Percentiles rank a stretch among this genome's conserved stretches.
These are phyloP conservation scores for Plectosphaerella plurivora DNA, from an alignment of 2,329 filamentous ascomycete species.

Conservation along the genomic window DNA sequence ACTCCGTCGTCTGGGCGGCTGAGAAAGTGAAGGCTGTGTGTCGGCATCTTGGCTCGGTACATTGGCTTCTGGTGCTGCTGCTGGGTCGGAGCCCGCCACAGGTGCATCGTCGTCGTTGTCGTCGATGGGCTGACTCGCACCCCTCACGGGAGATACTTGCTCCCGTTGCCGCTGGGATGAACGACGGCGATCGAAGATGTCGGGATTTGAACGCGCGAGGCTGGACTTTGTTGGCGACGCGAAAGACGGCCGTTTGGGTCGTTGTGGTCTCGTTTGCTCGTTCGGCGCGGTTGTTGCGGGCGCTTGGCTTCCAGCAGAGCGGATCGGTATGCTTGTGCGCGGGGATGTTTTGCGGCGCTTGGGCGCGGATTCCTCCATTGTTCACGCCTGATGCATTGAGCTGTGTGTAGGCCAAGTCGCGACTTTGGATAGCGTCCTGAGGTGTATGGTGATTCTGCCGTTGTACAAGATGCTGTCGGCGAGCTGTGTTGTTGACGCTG, in stretches of 20 bases:
- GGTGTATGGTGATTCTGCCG: neutral
- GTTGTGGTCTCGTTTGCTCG: constrained; percentile 14
- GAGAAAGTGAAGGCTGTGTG: neutral
- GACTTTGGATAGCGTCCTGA: no score
- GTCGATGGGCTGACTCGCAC: neutral
- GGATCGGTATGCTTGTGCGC: constrained; percentile 28
- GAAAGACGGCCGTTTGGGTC: constrained; percentile 48
- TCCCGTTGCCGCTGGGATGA: constrained; percentile 17
- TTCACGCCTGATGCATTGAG: neutral
- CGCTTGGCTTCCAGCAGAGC: constrained; percentile 21
- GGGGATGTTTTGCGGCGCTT: constrained; percentile 63
- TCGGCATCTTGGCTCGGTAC: neutral
- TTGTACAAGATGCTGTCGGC: neutral
- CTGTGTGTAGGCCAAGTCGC: neutral
- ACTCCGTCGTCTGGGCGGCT: neutral
- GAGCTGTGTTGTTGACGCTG: neutral
- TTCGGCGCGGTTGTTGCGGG: constrained; percentile 27
- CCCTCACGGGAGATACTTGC: neutral
- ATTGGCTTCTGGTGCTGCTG: constrained; percentile 5
- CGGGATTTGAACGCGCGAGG: constrained; percentile 55
- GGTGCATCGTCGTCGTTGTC: constrained; percentile 5
- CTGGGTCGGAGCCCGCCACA: neutral
- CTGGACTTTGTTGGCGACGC: constrained; percentile 65
- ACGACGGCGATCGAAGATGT: constrained; percentile 44
- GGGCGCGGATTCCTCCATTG: constrained; percentile 52